Conservation (phyloP, 2,329 filamentous ascomycete genomes). For the Ceratocystiopsis minuta region DNA sequence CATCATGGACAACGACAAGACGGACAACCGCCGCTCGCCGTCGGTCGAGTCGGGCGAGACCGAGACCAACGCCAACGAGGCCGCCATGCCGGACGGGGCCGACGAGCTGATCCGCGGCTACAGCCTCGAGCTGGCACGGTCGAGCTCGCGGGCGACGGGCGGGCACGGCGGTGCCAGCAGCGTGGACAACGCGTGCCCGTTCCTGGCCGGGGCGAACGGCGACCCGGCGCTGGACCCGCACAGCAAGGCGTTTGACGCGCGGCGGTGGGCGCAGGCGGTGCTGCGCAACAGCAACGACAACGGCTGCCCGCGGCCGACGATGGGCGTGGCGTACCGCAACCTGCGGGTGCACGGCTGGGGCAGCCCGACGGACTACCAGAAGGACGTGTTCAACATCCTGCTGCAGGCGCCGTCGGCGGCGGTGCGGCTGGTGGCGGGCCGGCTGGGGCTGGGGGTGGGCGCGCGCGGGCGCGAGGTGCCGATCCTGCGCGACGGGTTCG, state of each 20-base stretch:
- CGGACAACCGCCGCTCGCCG: neutral
- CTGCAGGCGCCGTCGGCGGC: slow-evolving; percentile 26
- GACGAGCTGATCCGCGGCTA: slow-evolving; percentile 5
- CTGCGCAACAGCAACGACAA: slow-evolving; percentile 15
- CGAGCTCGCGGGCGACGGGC: slow-evolving; percentile 1
- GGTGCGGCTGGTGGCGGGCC: slow-evolving; percentile 31
- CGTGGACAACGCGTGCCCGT: no score
- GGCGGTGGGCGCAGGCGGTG: slow-evolving; percentile 27
- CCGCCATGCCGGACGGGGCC: neutral
- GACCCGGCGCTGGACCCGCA: slow-evolving; percentile 23
- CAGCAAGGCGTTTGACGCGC: slow-evolving; percentile 24
- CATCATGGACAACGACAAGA: neutral
- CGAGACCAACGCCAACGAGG: neutral
- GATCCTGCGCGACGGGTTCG: slow-evolving; percentile 33
- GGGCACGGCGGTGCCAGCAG: neutral
- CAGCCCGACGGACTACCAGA: slow-evolving; percentile 50
- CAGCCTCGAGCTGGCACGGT: slow-evolving; percentile 8
- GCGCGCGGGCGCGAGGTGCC: slow-evolving; percentile 27
- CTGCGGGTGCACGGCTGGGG: slow-evolving; percentile 51
- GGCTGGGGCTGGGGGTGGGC: slow-evolving; percentile 13
- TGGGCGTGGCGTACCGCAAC: slow-evolving; percentile 47
- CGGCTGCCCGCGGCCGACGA: slow-evolving; percentile 18
- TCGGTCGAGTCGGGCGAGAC: neutral
- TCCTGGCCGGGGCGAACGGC: no score
- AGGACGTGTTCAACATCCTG: slow-evolving; percentile 44